Evolutionary conservation across 78 protist genomes (phyloP), one percentile per base, ranked within the genome.

Genomic region (Acrasis kona): DNA sequence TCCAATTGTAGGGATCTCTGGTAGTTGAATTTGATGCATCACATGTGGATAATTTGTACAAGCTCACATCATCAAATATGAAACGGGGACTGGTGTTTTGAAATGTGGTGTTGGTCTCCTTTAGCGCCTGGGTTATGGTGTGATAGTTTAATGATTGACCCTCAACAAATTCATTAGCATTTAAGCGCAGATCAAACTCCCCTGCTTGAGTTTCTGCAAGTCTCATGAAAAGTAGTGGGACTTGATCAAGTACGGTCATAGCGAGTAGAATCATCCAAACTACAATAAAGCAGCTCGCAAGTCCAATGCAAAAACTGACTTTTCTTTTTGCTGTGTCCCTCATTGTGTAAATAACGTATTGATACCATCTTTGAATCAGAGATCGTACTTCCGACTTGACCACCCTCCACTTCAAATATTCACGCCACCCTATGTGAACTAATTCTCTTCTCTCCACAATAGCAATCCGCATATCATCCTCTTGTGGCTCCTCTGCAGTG

Each of bases 131-230:
- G 19, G 61, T n/a, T 50, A 50, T 50, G 19, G 34, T 50, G 19
- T 19, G 19, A 50, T 50, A 50, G 19, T 50, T 50, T 50, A 50
- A 50, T n/a, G 61, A 50, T 19, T 50, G 19, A 19, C 61, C 61
- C 19, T 19, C 19, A 19, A 50, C 19, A 50, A 50, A 50, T 50
- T 19, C 34, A 19, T 50, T 19, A 50, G 79, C 68, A 2, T 50
- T 3, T 19, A 80, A 5, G 1, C 57, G 27, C 32, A 80, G 3
- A 34, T 81, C 85, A 10, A 5, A 1, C 42, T 81, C 66, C 4
- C 80, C 85, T 28, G 6, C 32, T 2, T 50, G 38, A 5, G 1
- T 2, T 32, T 81, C 85, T 29, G 81, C 85, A 1, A 81, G 79
- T 10, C 65, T 70, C 27, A 81, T 31, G 41, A 81, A 74, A 6